Evolutionary conservation across 768 basidiomycete species (phyloP).

Genomic region (Amanita muscaria): DNA sequence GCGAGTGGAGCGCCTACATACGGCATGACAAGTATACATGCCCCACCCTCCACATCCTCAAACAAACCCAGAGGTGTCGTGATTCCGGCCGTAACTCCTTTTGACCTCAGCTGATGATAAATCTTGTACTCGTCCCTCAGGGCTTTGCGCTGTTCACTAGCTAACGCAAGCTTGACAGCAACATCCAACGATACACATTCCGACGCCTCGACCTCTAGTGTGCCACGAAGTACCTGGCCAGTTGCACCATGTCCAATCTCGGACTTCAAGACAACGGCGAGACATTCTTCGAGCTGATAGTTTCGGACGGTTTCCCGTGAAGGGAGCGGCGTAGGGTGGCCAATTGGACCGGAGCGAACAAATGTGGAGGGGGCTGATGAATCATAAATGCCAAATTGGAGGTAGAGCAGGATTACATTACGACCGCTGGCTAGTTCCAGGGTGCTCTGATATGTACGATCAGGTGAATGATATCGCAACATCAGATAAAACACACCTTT

Average conservation of each 20-base stretch:
- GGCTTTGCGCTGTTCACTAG: conserved; percentile 6
- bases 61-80: conserved; percentile 14
- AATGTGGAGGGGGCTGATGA: conserved; percentile 12
- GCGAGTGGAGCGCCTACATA: conserved; percentile 7
- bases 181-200: neutral
- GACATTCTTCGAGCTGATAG: conserved; percentile 12
- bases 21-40: conserved; percentile 10
- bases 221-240: conserved; percentile 12
- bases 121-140: conserved; percentile 13
- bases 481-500: conserved; percentile 6
- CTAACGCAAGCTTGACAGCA: conserved; percentile 8
- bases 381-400: conserved; percentile 14
- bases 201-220: conserved; percentile 9
- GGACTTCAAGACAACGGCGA: conserved; percentile 10
- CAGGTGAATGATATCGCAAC: conserved; percentile 2
- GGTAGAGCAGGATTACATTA: conserved; percentile 11
- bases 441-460: conserved; percentile 6
- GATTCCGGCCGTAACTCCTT: conserved; percentile 11
- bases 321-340: conserved; percentile 2
- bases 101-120: conserved; percentile 11
- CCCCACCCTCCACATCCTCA: conserved; percentile 11
- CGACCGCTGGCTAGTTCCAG: conserved; percentile 10
- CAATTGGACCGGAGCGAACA: conserved; percentile 7
- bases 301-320: conserved; percentile 7
- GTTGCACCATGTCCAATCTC: conserved; percentile 13